Conservation (phyloP, 2,329 filamentous ascomycete genomes). For the Alternaria arborescens region DNA sequence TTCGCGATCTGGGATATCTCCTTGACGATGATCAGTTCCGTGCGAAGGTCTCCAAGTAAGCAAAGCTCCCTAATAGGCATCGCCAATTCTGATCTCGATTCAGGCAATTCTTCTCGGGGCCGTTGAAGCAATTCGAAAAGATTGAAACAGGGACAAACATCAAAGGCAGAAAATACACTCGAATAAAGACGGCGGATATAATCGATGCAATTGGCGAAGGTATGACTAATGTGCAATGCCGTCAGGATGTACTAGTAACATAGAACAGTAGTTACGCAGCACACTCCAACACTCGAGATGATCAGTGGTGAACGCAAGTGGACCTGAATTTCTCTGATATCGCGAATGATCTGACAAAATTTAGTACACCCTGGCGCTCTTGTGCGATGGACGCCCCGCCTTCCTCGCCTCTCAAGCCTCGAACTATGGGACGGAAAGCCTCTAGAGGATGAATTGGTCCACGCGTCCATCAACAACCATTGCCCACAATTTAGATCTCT, state of each 20-base stretch:
- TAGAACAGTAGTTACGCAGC: conserved; percentile 55
- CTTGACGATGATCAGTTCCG: conserved; percentile 68
- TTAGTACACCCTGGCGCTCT: conserved; percentile 62
- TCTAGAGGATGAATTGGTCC: conserved; percentile 63
- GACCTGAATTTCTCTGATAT: background rate
- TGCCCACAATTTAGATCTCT: conserved; percentile 70
- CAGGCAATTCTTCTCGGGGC: conserved; percentile 62
- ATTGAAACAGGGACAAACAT: conserved; percentile 31
- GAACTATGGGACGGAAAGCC: conserved; percentile 69
- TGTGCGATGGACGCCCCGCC: conserved; percentile 65
- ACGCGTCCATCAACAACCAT: conserved; percentile 62
- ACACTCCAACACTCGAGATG: conserved; percentile 64
- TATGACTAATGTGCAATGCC: conserved; percentile 28
- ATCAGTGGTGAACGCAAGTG: conserved; percentile 62
- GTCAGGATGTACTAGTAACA: conserved; percentile 22
- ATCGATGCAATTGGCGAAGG: conserved; percentile 61
- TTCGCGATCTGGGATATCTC: conserved; percentile 68
- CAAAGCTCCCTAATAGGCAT: conserved; percentile 22
- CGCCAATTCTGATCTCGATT: conserved; percentile 13
- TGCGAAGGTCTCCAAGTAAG: conserved; percentile 64
- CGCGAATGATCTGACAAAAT: conserved; percentile 14
- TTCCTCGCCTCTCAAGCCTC: conserved; percentile 67
- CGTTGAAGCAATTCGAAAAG: conserved; percentile 56
- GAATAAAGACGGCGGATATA: conserved; percentile 53
- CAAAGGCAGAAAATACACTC: conserved; percentile 40